Percentiles rank a stretch among this genome's conserved stretches.
These are phyloP conservation scores for Quercus berberidifolia DNA, from an alignment of 306 rosid species.

Conservation along the genomic window DNA sequence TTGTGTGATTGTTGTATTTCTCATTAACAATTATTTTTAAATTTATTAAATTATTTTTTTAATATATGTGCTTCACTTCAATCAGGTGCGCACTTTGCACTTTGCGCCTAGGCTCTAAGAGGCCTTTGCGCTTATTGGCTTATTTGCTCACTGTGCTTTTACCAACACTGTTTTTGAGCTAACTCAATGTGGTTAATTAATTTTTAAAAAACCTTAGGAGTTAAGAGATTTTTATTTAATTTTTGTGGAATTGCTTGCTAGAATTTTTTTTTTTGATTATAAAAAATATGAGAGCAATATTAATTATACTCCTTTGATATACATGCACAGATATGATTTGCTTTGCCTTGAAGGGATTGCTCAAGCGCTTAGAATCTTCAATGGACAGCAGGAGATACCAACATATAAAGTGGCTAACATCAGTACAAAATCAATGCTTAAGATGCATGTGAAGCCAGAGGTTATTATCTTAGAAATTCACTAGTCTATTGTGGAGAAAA, in stretches of 20 bases:
- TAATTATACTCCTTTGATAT: slow-evolving; percentile 20
- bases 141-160: no score
- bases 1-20: no score
- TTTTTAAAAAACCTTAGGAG: background rate
- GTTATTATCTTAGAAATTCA: slow-evolving; percentile 27
- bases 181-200: background rate
- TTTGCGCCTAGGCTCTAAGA: no score
- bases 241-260: background rate
- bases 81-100: no score
- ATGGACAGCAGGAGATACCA: slow-evolving; percentile 53
- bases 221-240: background rate
- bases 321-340: slow-evolving; percentile 67
- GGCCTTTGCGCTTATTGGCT: no score
- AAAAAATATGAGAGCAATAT: background rate
- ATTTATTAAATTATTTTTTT: no score
- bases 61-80: no score
- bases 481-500: background rate
- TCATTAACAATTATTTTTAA: no score
- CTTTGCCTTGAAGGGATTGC: slow-evolving; percentile 95
- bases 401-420: slow-evolving; percentile 52
- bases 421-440: slow-evolving; percentile 56
- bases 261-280: background rate
- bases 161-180: background rate
- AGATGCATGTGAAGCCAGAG: slow-evolving; percentile 91
- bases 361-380: slow-evolving; percentile 72